Conservation (phyloP, 768 basidiomycete genomes). For the Crepidotus variabilis region DNA sequence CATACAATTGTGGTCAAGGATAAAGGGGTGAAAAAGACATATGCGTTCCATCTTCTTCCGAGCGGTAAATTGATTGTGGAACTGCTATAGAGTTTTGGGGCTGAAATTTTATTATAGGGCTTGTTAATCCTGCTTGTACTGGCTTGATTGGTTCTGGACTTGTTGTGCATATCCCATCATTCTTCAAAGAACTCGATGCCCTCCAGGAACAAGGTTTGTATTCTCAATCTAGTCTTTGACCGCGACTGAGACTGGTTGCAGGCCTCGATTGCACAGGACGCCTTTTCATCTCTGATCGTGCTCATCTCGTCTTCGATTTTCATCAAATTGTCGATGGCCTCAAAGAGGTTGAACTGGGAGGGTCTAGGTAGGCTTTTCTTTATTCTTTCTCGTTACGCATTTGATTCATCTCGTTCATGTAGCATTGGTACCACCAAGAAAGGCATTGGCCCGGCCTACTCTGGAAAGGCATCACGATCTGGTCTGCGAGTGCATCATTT, state of each 20-base stretch:
- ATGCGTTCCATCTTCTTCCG: conserved; percentile 94
- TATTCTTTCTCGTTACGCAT: neutral
- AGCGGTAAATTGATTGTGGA: conserved; percentile 59
- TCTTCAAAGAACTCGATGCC: conserved; percentile 90
- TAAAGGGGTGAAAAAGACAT: conserved; percentile 73
- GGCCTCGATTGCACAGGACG: conserved; percentile 84
- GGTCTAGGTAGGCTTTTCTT: conserved; percentile 52
- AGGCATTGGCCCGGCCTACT: conserved; percentile 98
- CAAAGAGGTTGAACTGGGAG: conserved; percentile 96
- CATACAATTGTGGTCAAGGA: conserved; percentile 92
- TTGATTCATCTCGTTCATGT: neutral
- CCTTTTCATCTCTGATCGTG: conserved; percentile 91
- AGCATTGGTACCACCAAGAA: conserved; percentile 98
- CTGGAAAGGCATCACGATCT: conserved; percentile 93
- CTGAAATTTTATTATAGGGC: conserved; percentile 41
- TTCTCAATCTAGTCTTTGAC: neutral
- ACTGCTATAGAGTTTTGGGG: conserved; percentile 1
- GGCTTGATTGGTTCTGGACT: conserved; percentile 93
- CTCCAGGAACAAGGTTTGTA: conserved; percentile 75
- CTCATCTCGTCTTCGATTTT: conserved; percentile 97
- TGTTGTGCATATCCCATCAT: conserved; percentile 94
- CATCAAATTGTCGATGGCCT: conserved; percentile 99
- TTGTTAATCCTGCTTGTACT: conserved; percentile 81
- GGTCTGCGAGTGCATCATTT: conserved; percentile 96
- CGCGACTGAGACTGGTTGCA: conserved; percentile 24